Evolutionary conservation across 2,329 filamentous ascomycete genomes (phyloP).

Genomic region (Aspergillus tubingensis): DNA sequence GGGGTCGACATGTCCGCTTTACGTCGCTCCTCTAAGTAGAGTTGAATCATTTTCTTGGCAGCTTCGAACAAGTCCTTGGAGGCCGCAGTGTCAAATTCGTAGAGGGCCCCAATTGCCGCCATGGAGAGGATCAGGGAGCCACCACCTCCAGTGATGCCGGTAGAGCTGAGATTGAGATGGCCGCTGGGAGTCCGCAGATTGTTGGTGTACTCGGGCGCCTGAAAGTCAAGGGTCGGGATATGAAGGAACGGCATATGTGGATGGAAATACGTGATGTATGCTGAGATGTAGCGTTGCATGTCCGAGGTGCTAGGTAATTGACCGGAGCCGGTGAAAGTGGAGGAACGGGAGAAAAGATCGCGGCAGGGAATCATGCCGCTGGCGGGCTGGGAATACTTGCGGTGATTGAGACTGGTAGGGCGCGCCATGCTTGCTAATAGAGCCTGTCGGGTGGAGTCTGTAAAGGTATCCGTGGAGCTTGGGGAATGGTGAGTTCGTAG

Average conservation of each 20-base stretch:
- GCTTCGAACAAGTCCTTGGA: constrained; percentile 88
- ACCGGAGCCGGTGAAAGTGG: constrained; percentile 46
- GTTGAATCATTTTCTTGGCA: constrained; percentile 91
- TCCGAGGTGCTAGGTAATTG: constrained; percentile 77
- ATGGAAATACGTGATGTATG: constrained; percentile 90
- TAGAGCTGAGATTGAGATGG: constrained; percentile 54
- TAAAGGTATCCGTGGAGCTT: constrained; percentile 66
- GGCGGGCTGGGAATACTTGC: constrained; percentile 62
- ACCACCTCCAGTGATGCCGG: constrained; percentile 69
- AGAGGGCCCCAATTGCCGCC: constrained; percentile 82
- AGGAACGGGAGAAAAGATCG: constrained; percentile 38
- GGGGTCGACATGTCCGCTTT: constrained; percentile 75
- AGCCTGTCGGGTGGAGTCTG: constrained; percentile 65
- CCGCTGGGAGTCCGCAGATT: constrained; percentile 60
- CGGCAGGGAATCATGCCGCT: constrained; percentile 51
- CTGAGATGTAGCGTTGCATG: constrained; percentile 84
- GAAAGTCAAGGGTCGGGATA: constrained; percentile 87
- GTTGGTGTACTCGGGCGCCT: constrained; percentile 68
- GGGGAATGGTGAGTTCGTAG: constrained; percentile 62
- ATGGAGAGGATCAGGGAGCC: constrained; percentile 86
- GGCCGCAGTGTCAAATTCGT: constrained; percentile 77
- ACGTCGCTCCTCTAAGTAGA: constrained; percentile 87
- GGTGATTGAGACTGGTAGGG: constrained; percentile 57
- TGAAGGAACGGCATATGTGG: constrained; percentile 95
- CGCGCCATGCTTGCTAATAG: constrained; percentile 63